Percentiles rank a stretch among this genome's conserved stretches.
phyloP scores from a whole-genome alignment of 78 protist species.

The Bodo saltans region DNA sequence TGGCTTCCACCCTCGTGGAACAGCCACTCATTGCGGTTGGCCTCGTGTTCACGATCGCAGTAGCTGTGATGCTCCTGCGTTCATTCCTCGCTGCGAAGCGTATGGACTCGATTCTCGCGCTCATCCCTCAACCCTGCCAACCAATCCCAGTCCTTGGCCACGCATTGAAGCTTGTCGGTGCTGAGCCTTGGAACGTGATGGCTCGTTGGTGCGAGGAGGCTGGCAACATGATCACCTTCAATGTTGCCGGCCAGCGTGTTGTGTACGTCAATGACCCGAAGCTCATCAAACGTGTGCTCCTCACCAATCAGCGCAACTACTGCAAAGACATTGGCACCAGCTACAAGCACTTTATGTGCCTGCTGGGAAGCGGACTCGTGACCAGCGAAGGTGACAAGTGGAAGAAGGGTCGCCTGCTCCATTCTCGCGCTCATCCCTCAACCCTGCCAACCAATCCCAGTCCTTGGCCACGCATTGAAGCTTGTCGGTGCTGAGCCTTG shows the following conservation, averaged over 20 bases:
- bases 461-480: conserved; percentile 12
- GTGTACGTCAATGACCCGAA: not conserved
- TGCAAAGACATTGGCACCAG: conserved; percentile 7
- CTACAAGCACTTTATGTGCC: not conserved
- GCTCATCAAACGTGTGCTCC: not conserved
- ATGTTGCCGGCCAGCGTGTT: not conserved
- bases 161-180: not conserved
- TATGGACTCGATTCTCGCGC: too few relatives aligned
- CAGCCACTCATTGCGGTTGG: too few relatives aligned
- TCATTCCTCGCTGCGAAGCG: too few relatives aligned
- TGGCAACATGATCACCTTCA: not conserved
- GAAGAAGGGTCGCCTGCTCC: not conserved
- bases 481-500: not conserved
- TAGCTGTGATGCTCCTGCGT: too few relatives aligned
- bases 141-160: conserved; percentile 26
- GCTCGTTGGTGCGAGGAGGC: not conserved
- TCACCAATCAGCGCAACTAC: conserved; percentile 7
- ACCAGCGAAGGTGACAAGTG: conserved; percentile 5
- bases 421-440: conserved; percentile 5
- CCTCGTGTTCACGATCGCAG: too few relatives aligned
- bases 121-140: too few relatives aligned
- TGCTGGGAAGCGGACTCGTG: conserved; percentile 28
- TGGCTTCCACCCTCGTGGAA: too few relatives aligned
- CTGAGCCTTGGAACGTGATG: conserved; percentile 13
- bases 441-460: too few relatives aligned